Percentiles rank a stretch among this genome's conserved stretches.
These are phyloP conservation scores for Helicocarpus griseus DNA, from an alignment of 2,329 filamentous ascomycete genomes.

Conservation along the genomic window DNA sequence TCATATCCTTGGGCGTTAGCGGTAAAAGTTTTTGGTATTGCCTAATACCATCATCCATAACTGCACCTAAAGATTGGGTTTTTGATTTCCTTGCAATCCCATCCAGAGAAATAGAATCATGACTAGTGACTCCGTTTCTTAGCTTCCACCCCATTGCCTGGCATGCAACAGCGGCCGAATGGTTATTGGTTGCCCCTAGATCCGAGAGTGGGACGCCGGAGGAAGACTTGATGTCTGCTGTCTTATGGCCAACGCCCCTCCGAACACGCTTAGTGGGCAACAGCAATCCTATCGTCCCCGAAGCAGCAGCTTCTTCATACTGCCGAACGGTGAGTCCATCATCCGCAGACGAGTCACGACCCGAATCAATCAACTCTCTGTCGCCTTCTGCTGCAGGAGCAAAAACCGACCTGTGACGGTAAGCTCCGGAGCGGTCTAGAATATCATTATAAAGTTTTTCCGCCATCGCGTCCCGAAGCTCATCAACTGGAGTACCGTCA, in stretches of 20 bases:
- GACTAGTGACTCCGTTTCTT: conserved; percentile 51
- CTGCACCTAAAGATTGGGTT: conserved; percentile 72
- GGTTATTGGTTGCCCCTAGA: conserved; percentile 57
- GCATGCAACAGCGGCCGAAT: conserved; percentile 67
- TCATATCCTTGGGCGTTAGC: conserved; percentile 74
- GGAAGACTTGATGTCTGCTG: conserved; percentile 44
- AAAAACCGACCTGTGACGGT: conserved; percentile 66
- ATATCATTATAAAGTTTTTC: conserved; percentile 94
- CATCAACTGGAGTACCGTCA: conserved; percentile 56
- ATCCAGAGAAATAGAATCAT: conserved; percentile 63
- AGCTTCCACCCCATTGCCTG: conserved; percentile 75
- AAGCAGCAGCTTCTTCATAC: conserved; percentile 59
- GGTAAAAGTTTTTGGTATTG: conserved; percentile 81
- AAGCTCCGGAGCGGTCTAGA: conserved; percentile 80
- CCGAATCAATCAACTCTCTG: conserved; percentile 68
- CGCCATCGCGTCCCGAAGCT: conserved; percentile 66
- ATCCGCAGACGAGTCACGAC: conserved; percentile 65
- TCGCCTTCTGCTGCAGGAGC: conserved; percentile 72
- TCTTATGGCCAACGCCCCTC: conserved; percentile 35
- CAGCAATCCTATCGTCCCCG: conserved; percentile 41
- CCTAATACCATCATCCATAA: conserved; percentile 80
- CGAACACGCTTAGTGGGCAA: conserved; percentile 35
- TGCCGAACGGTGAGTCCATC: conserved; percentile 62
- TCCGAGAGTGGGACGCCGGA: conserved; percentile 40
- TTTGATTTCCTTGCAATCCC: conserved; percentile 50